Evolutionary conservation across 2,329 filamentous ascomycete species (phyloP), one percentile per base, ranked within the genome.

Genomic region (Dothistroma septosporum): DNA sequence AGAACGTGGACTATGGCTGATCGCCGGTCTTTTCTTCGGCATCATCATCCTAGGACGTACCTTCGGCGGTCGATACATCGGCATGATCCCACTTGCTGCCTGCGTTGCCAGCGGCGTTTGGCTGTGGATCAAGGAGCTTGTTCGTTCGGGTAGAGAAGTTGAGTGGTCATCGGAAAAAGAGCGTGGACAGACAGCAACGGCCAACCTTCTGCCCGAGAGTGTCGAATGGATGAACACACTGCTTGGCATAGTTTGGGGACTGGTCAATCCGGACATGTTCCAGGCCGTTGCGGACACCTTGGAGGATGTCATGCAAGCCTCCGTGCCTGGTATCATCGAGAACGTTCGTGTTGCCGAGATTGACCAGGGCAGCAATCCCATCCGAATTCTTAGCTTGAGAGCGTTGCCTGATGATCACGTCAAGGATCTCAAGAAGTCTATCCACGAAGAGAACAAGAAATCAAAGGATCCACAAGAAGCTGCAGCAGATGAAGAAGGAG

Each of bases 211-310:
- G 7, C 93, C 93, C 0, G 93, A 97, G 76, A 95, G 90, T 0
- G 92, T 96, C 7, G 80, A 84, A 73, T 97, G 94, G 94, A 88
- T 99, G 84, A 99, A 99, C 74, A 92, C 90, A 0, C 85, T 94
- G 55, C 76, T 97, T 4, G 85, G 84, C 1, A 84, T 96, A 47
- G 82, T 94, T 48, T 99, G 94, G 94, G 90, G 91, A 0, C 79
- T 97, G 4, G 87, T 97, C 65, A 95, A 97, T 71, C 93, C 94
- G 0, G 93, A 97, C 48, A 95, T 97, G 89, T 94, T 99, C 74
- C 80, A 85, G n/a, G 85, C 85, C 6, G 85, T 97, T 9, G 92
- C 92, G n/a, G 94, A 97, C 72, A 97, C 90, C 12, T 83, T 94
- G 6, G 90, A 94, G 76, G 93, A 97, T 73, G 90, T 97, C 66